These are phyloP conservation scores for Wickerhamiella vanderwaltii DNA, from an alignment of 805 yeast species.

Conservation along the genomic window DNA sequence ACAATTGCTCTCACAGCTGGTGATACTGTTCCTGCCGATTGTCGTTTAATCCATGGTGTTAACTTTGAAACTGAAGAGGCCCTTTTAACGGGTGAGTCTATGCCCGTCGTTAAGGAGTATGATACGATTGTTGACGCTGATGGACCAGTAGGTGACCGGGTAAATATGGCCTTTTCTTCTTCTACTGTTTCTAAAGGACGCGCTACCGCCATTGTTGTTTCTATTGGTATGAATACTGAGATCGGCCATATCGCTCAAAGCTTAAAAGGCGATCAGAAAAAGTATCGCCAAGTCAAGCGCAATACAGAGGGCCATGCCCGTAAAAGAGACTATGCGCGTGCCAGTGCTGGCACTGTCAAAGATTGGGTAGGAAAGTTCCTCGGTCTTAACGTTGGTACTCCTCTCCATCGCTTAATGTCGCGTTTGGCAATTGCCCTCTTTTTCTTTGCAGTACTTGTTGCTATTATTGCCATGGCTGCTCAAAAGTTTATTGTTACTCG, in stretches of 20 bases:
- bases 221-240: conserved; percentile 77
- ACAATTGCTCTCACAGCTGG: conserved; percentile 71
- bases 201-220: conserved; percentile 85
- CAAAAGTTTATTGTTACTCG: conserved; percentile 61
- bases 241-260: conserved; percentile 67
- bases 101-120: conserved; percentile 52
- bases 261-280: conserved; percentile 32
- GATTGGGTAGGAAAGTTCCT: conserved; percentile 55
- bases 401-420: conserved; percentile 62
- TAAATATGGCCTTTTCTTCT: conserved; percentile 83
- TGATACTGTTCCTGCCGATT: conserved; percentile 80
- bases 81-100: conserved; percentile 81
- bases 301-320: conserved; percentile 35
- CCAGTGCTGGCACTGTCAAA: conserved; percentile 37
- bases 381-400: conserved; percentile 72
- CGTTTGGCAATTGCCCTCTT: conserved; percentile 65
- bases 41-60: conserved; percentile 57
- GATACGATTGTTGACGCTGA: conserved; percentile 17
- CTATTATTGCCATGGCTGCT: conserved; percentile 77
- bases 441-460: conserved; percentile 68
- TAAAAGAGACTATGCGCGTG: conserved; percentile 35
- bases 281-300: conserved; percentile 33
- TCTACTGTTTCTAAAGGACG: conserved; percentile 89
- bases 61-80: conserved; percentile 81
- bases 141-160: conserved; percentile 44